Evolutionary conservation across 2,329 filamentous ascomycete species (phyloP).

Genomic region (Periconia macrospinosa): DNA sequence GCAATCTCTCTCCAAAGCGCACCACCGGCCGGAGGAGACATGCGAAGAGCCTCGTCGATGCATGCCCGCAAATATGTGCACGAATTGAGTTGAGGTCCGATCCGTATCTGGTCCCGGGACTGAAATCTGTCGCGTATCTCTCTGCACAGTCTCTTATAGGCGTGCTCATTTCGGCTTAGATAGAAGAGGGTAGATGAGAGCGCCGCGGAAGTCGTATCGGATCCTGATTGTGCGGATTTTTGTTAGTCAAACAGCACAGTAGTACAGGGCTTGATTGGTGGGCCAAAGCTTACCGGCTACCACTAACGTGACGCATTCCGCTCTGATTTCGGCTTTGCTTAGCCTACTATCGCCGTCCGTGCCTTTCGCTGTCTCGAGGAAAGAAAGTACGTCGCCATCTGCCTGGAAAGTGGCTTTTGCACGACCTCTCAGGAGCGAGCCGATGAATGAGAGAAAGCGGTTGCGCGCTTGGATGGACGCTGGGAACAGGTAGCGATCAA

Average conservation of each 20-base stretch:
- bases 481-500: slow-evolving; percentile 32
- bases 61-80: slow-evolving; percentile 12
- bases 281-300: slow-evolving; percentile 1
- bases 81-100: slow-evolving; percentile 12
- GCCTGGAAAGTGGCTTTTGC: slow-evolving; percentile 9
- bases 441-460: slow-evolving; percentile 18
- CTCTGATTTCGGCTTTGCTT: slow-evolving; percentile 42
- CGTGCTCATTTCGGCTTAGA: background rate
- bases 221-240: slow-evolving; percentile 2
- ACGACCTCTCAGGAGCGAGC: slow-evolving; percentile 13
- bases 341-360: slow-evolving; percentile 41
- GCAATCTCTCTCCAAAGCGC: background rate
- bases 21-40: background rate
- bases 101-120: slow-evolving; percentile 14
- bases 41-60: background rate
- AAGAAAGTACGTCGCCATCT: slow-evolving; percentile 43
- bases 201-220: background rate
- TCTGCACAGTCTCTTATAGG: background rate
- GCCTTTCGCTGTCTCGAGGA: slow-evolving; percentile 46
- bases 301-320: slow-evolving; percentile 43
- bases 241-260: background rate
- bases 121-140: slow-evolving; percentile 8
- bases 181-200: slow-evolving; percentile 3
- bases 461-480: slow-evolving; percentile 25
- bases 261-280: background rate